Base-by-base conservation (phyloP, 306 rosid genomes). In the Castanea crenata region DNA sequence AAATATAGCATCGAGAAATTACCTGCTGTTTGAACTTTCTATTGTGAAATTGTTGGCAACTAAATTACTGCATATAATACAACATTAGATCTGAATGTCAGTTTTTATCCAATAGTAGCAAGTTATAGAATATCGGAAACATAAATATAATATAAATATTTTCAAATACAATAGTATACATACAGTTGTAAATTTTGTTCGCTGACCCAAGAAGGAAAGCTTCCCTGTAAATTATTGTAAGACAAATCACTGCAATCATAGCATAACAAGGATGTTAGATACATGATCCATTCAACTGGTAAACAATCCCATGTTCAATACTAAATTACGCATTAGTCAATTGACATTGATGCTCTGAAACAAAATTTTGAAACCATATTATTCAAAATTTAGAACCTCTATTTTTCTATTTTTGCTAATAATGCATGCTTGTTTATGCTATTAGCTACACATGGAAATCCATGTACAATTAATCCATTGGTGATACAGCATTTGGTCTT, bases 21-120 rank as follows among this genome's bases (percentile, higher is more conserved):
- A 94, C 98, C 98, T 83, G 94, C 69, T 87, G 73, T 62, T 78
- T 72, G 89, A 87, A 69, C 78, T 54, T 6, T 77, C 90, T 69
- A 85, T 35, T 13, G 86, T 87, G 64, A 94, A 87, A 84, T 91
- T 88, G 97, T 92, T 94, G 78, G 88, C 96, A 16, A 94, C 97
- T 49, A 89, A 75, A 79, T 92, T 94, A 67, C 97, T 94, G 94
- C 83, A 86, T 62, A 61, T 27, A 59, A 81, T 49, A 76, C 41
- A 63, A 69, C 75, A 80, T 63, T 34, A 52, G 69, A 74, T 80
- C 44, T 18, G 6, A 63, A 56, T 55, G 73, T 77, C 44, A 85
- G 56, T 73, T 84, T 83, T 27, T 63, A 56, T 29, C 19, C 14
- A 27, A 38, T 76, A 58, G 55, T 71, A 25, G 20, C 3, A 71